phyloP scores from a whole-genome alignment of 257 asterid genomes.

The Fraxinus quadrangulata region DNA sequence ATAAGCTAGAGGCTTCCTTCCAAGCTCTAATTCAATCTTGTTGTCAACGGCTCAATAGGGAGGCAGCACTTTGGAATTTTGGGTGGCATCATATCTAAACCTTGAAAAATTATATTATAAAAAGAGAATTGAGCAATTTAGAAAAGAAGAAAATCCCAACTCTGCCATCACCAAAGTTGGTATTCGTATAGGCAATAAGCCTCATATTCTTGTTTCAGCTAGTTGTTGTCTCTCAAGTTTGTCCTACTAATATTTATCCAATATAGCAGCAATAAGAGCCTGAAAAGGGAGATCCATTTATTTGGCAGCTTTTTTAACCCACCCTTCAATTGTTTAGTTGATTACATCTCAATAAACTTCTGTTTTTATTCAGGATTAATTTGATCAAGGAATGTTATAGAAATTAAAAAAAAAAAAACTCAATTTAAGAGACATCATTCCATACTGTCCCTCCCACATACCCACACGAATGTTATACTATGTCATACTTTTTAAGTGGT shows the following conservation, averaged over 20 bases:
- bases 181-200: neutral
- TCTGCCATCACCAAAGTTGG: neutral
- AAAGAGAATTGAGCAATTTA: neutral
- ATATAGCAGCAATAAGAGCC: too few relatives aligned
- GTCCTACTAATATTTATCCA: conserved; percentile 19
- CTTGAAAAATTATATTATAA: neutral
- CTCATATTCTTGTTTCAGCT: neutral
- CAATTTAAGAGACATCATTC: neutral
- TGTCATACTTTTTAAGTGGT: neutral
- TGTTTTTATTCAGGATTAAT: neutral
- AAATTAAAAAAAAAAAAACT: neutral
- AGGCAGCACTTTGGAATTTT: neutral
- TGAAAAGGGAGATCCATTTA: too few relatives aligned
- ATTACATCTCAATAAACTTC: neutral
- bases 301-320: neutral
- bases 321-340: neutral
- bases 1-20: neutral
- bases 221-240: neutral
- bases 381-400: neutral
- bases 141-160: neutral
- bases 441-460: neutral
- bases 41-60: neutral
- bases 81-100: neutral
- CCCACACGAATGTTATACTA: neutral
- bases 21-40: conserved; percentile 5